These are phyloP conservation scores for Paraphoma sp. DNA, from an alignment of 2,329 filamentous ascomycete species.

Conservation along the genomic window DNA sequence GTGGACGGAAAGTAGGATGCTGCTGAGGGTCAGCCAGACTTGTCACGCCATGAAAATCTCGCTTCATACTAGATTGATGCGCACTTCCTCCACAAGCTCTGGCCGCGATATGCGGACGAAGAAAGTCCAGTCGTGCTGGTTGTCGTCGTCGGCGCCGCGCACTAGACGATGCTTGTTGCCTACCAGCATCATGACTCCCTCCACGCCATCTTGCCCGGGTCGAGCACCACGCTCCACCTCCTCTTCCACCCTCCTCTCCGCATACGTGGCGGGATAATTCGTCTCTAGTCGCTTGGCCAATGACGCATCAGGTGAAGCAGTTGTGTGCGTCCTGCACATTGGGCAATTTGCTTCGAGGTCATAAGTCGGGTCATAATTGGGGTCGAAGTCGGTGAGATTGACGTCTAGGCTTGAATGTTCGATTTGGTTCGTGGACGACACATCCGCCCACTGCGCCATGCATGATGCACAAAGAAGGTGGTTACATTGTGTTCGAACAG, in stretches of 20 bases:
- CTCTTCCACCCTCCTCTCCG: constrained; percentile 46
- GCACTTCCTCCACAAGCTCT: constrained; percentile 54
- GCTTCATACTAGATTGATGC: constrained; percentile 40
- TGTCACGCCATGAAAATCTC: neutral
- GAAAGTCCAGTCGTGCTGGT: constrained; percentile 55
- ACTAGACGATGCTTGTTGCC: constrained; percentile 51
- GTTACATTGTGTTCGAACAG: constrained; percentile 52
- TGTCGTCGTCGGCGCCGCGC: constrained; percentile 27
- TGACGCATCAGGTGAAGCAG: constrained; percentile 36
- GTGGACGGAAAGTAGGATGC: constrained; percentile 53
- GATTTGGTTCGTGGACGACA: constrained; percentile 44
- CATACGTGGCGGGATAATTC: constrained; percentile 47
- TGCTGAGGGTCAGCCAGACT: constrained; percentile 13
- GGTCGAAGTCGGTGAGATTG: constrained; percentile 40
- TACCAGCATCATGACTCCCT: constrained; percentile 53
- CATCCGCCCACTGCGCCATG: constrained; percentile 56
- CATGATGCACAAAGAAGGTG: constrained; percentile 55
- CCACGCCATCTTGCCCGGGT: constrained; percentile 34
- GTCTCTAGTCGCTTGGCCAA: constrained; percentile 35
- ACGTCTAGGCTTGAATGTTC: constrained; percentile 48
- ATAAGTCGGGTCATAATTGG: constrained; percentile 32
- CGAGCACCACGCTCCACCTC: constrained; percentile 30
- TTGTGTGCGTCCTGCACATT: constrained; percentile 54
- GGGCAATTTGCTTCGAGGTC: constrained; percentile 53
- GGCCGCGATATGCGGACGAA: constrained; percentile 53